A percentile compares a stretch with the other conserved stretches of the same genome.
These are phyloP conservation scores for Macrophomina tecta DNA, from an alignment of 2,329 filamentous ascomycete species.

Conservation along the genomic window DNA sequence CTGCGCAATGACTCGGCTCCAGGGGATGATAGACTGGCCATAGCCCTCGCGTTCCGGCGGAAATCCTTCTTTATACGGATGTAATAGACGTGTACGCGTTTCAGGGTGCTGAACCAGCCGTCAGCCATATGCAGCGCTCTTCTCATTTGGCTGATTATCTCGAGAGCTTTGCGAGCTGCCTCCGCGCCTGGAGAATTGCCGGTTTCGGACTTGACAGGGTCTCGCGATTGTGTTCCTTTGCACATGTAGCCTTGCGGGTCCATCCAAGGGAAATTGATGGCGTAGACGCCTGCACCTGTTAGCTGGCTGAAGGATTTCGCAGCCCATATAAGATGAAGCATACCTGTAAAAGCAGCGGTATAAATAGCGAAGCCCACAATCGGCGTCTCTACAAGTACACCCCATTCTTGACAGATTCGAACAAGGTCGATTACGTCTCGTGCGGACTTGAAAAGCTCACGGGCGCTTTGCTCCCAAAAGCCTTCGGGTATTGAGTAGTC, in stretches of 20 bases:
- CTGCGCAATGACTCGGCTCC: conserved; percentile 40
- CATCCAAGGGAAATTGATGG: conserved; percentile 71
- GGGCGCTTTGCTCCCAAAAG: conserved; percentile 69
- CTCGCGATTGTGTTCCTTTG: conserved; percentile 28
- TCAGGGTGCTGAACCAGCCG: conserved; percentile 61
- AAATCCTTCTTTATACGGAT: conserved; percentile 59
- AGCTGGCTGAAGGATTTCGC: conserved; percentile 14
- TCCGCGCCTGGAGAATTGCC: conserved; percentile 40
- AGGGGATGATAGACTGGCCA: conserved; percentile 37
- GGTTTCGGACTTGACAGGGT: conserved; percentile 28
- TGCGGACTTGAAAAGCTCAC: conserved; percentile 67
- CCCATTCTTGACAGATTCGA: conserved; percentile 64
- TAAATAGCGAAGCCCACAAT: conserved; percentile 72
- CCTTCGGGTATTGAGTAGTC: conserved; percentile 54
- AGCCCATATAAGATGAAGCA: conserved; percentile 24
- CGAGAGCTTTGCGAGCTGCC: conserved; percentile 57
- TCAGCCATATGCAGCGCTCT: conserved; percentile 62
- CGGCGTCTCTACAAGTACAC: conserved; percentile 70
- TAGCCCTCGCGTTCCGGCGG: conserved; percentile 39
- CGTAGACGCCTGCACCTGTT: conserved; percentile 61
- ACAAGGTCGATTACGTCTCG: conserved; percentile 70
- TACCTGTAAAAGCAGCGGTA: conserved; percentile 67
- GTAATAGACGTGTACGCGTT: conserved; percentile 62
- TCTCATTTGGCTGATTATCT: conserved; percentile 60
- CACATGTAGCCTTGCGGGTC: conserved; percentile 64